phyloP scores from a whole-genome alignment of 139 green algal genomes.

The Tetratostichococcus sp. region DNA sequence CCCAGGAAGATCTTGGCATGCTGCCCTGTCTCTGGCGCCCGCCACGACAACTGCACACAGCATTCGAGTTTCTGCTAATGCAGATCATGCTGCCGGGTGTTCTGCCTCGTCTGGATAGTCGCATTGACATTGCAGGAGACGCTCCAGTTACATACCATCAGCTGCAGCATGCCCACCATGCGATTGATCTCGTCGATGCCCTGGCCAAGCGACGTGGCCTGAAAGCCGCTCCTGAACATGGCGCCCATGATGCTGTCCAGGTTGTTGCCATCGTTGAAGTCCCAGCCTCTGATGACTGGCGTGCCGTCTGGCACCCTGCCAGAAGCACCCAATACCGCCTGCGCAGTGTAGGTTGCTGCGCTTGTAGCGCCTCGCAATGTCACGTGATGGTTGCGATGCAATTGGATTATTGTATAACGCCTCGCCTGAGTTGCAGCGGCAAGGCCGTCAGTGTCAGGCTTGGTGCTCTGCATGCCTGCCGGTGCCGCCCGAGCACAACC shows the following conservation, averaged over 20 bases:
- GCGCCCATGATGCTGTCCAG: slow-evolving; percentile 71
- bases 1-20: slow-evolving; percentile 90
- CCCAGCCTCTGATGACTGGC: slow-evolving; percentile 53
- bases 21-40: slow-evolving; percentile 37
- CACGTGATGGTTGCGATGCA: too few relatives aligned
- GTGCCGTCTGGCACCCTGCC: slow-evolving; percentile 48
- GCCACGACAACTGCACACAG: slow-evolving; percentile 71
- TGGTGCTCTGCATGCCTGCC: background rate
- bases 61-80: too few relatives aligned
- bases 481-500: too few relatives aligned
- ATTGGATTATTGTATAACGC: too few relatives aligned
- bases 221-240: slow-evolving; percentile 81
- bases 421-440: background rate
- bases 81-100: too few relatives aligned
- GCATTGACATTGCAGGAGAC: too few relatives aligned
- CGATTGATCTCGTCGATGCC: slow-evolving; percentile 89
- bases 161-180: too few relatives aligned
- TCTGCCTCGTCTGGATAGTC: too few relatives aligned
- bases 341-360: background rate
- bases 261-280: slow-evolving; percentile 74
- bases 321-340: slow-evolving; percentile 62
- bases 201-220: slow-evolving; percentile 84
- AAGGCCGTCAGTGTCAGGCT: background rate
- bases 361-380: too few relatives aligned
- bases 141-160: too few relatives aligned